Evolutionary conservation across 2,329 filamentous ascomycete species (phyloP).

Genomic region (Fusarium bulbicola): DNA sequence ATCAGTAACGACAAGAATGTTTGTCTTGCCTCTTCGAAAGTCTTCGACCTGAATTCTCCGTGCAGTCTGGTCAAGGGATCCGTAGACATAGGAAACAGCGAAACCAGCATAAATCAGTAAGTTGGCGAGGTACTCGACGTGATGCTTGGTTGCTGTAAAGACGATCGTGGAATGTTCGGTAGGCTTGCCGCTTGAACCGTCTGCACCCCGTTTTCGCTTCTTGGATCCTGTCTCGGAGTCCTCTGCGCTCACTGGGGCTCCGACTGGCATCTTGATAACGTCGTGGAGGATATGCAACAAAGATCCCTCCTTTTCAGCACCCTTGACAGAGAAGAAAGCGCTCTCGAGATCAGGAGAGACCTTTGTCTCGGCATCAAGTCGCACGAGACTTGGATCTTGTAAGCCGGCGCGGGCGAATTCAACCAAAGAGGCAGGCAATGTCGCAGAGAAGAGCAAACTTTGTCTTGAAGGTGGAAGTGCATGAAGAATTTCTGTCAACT

Average conservation of each 20-base stretch:
- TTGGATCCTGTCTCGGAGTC: slow-evolving; percentile 60
- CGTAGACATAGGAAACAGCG: slow-evolving; percentile 92
- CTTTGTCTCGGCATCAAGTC: slow-evolving; percentile 93
- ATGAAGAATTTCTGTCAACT: slow-evolving; percentile 92
- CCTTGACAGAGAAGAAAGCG: slow-evolving; percentile 93
- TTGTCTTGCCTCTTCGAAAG: slow-evolving; percentile 84
- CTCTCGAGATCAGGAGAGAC: slow-evolving; percentile 95
- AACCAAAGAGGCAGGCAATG: slow-evolving; percentile 90
- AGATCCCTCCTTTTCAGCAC: slow-evolving; percentile 91
- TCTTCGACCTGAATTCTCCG: slow-evolving; percentile 91
- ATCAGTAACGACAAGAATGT: slow-evolving; percentile 95
- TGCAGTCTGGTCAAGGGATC: slow-evolving; percentile 91
- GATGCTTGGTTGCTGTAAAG: slow-evolving; percentile 95
- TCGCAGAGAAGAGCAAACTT: slow-evolving; percentile 94
- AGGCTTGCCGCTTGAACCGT: slow-evolving; percentile 69
- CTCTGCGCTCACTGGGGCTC: slow-evolving; percentile 62
- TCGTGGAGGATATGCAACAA: slow-evolving; percentile 89
- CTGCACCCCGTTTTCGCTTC: slow-evolving; percentile 74
- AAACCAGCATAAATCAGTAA: slow-evolving; percentile 86
- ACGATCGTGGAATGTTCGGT: slow-evolving; percentile 94
- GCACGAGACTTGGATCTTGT: slow-evolving; percentile 89
- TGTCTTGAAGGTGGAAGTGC: slow-evolving; percentile 85
- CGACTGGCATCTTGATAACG: slow-evolving; percentile 89
- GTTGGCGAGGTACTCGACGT: slow-evolving; percentile 90
- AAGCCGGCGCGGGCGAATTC: slow-evolving; percentile 95